These are phyloP conservation scores for Rhizopogon vesiculosus DNA, from an alignment of 768 basidiomycete genomes.

Conservation along the genomic window DNA sequence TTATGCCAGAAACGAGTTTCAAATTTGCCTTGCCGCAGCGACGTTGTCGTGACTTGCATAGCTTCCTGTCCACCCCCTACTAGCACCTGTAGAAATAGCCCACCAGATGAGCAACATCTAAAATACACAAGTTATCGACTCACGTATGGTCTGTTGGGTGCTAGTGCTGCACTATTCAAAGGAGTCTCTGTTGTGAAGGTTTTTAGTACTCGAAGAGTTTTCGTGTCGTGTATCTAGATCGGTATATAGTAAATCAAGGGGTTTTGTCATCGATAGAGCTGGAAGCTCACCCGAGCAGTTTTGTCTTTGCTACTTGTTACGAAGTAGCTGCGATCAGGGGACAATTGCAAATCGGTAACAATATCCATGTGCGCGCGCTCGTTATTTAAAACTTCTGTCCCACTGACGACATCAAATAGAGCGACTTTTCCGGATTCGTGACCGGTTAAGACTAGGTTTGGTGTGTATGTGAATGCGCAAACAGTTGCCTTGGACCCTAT, in stretches of 20 bases:
- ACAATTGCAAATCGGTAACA: conserved; percentile 91
- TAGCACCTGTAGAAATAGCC: conserved; percentile 50
- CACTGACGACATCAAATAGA: conserved; percentile 83
- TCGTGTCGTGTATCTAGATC: conserved; percentile 78
- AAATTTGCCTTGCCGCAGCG: conserved; percentile 91
- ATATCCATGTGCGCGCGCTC: conserved; percentile 84
- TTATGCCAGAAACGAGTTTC: conserved; percentile 99
- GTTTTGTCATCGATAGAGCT: neutral
- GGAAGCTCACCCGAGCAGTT: conserved; percentile 66
- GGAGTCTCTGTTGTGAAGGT: conserved; percentile 92
- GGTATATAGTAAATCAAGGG: neutral
- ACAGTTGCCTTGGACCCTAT: conserved; percentile 96
- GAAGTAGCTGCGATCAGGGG: conserved; percentile 89
- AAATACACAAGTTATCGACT: conserved; percentile 14
- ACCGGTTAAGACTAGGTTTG: conserved; percentile 81
- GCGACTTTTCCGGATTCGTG: conserved; percentile 97
- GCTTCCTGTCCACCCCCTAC: conserved; percentile 98
- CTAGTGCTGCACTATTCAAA: conserved; percentile 87
- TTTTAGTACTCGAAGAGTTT: conserved; percentile 87
- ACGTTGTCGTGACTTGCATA: conserved; percentile 95
- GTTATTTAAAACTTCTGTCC: conserved; percentile 78
- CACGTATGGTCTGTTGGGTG: conserved; percentile 83
- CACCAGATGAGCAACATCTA: neutral
- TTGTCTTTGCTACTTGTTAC: conserved; percentile 97
- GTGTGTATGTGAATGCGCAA: conserved; percentile 80